Percentiles rank a stretch among this genome's conserved stretches.
Evolutionary conservation across 1,284 basidiomycete species (phyloP).

Genomic region (Neonothopanus nambi): DNA sequence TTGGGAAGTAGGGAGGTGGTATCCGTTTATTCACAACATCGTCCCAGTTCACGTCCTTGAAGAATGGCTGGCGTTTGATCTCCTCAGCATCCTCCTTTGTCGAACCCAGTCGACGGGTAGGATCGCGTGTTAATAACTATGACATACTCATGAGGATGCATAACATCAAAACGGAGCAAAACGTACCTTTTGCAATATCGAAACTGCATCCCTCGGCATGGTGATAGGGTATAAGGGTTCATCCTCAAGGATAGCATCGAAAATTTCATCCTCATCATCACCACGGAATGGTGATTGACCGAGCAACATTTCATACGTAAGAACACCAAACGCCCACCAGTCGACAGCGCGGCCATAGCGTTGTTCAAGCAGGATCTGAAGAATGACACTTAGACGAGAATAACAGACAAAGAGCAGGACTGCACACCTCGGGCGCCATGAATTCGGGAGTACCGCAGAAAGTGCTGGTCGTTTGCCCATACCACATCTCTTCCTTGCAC

Average conservation of each 20-base stretch:
- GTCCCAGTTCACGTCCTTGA: slow-evolving; percentile 97
- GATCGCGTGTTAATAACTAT: slow-evolving; percentile 92
- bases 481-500: slow-evolving; percentile 99
- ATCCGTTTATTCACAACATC: slow-evolving; percentile 96
- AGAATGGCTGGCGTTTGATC: slow-evolving; percentile 98
- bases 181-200: slow-evolving; percentile 87
- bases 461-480: slow-evolving; percentile 94
- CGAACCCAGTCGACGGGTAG: slow-evolving; percentile 91
- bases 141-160: slow-evolving; percentile 16
- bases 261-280: slow-evolving; percentile 99
- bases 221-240: slow-evolving; percentile 99
- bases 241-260: slow-evolving; percentile 98
- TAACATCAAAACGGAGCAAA: slow-evolving; percentile 1
- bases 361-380: slow-evolving; percentile 94
- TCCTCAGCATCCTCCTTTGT: slow-evolving; percentile 93
- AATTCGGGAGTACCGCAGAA: slow-evolving; percentile 99
- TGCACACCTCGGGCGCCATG: slow-evolving; percentile 93
- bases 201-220: slow-evolving; percentile 98
- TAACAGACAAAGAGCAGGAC: slow-evolving; percentile 18
- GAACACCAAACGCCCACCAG: slow-evolving; percentile 99
- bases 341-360: slow-evolving; percentile 98
- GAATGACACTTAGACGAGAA: slow-evolving; percentile 1
- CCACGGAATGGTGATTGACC: slow-evolving; percentile 99
- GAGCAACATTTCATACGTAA: slow-evolving; percentile 98
- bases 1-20: slow-evolving; percentile 96